Evolutionary conservation across 192 early-diverging fungal genomes (phyloP).

Genomic region (Geranomyces michiganensis): DNA sequence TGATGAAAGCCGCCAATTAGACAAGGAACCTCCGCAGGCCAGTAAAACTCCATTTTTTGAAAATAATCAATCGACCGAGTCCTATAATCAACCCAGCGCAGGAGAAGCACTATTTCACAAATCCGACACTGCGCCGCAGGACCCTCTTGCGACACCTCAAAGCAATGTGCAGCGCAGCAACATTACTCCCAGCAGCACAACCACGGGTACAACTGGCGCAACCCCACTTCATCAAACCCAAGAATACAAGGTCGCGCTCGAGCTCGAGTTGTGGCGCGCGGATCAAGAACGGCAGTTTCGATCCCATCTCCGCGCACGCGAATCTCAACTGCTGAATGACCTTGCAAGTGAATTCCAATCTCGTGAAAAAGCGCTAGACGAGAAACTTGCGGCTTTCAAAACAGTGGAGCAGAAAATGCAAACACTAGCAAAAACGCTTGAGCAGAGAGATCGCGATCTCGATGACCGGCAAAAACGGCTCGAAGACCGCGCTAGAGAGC

Average conservation of each 20-base stretch:
- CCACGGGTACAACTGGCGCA: neutral
- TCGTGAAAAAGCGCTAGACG: conserved; percentile 25
- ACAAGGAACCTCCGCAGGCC: too few species aligned
- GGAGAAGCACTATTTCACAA: conserved; percentile 2
- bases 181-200: neutral
- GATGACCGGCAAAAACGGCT: conserved; percentile 6
- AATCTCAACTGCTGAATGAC: conserved; percentile 34
- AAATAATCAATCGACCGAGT: too few species aligned
- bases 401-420: conserved; percentile 31
- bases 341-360: conserved; percentile 43
- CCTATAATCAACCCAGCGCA: neutral
- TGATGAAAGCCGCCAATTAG: too few species aligned
- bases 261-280: conserved; percentile 52
- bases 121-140: neutral
- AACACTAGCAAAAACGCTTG: conserved; percentile 33
- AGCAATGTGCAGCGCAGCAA: neutral
- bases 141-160: neutral
- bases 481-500: conserved; percentile 26
- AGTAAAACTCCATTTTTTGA: too few species aligned
- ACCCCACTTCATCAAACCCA: conserved; percentile 42
- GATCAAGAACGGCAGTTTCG: conserved; percentile 50
- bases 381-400: conserved; percentile 35
- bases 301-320: conserved; percentile 34
- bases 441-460: conserved; percentile 34
- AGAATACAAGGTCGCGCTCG: conserved; percentile 55